Evolutionary conservation across 129 eudicot species (phyloP), one percentile per base, ranked within the genome.

Genomic region (Sambucus nigra): DNA sequence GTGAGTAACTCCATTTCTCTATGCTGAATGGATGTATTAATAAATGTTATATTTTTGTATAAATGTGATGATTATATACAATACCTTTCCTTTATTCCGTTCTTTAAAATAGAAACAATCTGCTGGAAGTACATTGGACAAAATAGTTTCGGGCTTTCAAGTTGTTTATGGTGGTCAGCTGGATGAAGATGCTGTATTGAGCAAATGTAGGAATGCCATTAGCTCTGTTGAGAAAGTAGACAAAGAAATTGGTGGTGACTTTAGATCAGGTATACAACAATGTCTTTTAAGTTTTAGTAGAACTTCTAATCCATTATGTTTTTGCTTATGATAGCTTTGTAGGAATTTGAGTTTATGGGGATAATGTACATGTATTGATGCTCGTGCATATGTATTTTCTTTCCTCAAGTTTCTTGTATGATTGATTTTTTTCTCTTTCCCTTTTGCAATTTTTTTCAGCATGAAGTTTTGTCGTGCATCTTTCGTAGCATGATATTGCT

Each of bases 111-210:
- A 82, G 94, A 74, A 65, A 63, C 68, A 66, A 45, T 71, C 86
- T 57, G 72, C 77, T 68, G 99, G 84, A 59, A 59, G 68, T 77
- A 69, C 63, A 13, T 26, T 86, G 80, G 94, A 91, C 61, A 79
- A 80, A 67, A 67, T 91, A 72, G 81, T 82, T 47, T 79, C 87
- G 6, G 78, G 79, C 53, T 91, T 74, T 91, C 80, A 86, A 69
- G 55, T 57, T 51, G 55, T 86, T 44, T 67, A 74, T 62, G 67
- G 82, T 17, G 75, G 76, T 63, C 88, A 74, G 63, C 53, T 66
- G 17, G 76, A 91, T 65, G 99, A 91, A 74, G 99, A 82, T 66
- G 74, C 76, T 32, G 51, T 77, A 47, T 64, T 82, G 24, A 64
- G 48, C 56, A 85, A 72, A 73, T 86, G 94, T 66, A 65, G 69